Evolutionary conservation across 345 rosid species (phyloP), one percentile per base, ranked within the genome.

Genomic region (Gossypium anomalum): DNA sequence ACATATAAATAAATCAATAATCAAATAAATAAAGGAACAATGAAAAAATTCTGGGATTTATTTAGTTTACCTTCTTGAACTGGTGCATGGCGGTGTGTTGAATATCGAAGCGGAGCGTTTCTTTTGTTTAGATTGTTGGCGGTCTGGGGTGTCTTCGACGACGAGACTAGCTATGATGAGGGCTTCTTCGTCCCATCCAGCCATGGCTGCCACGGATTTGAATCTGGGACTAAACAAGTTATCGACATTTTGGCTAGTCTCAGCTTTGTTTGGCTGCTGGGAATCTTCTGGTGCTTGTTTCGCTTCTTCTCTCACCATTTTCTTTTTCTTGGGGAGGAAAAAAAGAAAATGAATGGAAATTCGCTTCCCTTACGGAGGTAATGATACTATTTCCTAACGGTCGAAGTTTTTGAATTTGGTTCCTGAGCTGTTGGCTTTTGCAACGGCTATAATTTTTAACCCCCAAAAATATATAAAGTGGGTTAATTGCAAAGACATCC

Each of bases 121-220:
- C 80, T 82, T 89, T 60, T 83, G 80, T 77, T 89, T 95, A 75
- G 77, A 76, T 22, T 77, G 80, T 17, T 77, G 80, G 44, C 86
- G 86, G 74, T 91, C 98, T 1, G 98, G 98, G 8, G 98, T 91
- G 83, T 95, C 99, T 5, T 93, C 99, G 0, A 93, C 97, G 0
- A 89, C 83, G 27, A 91, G 87, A 77, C 88, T 86, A 19, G 98
- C 97, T 4, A 88, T 49, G 2, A 94, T 68, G 45, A 95, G 87
- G 29, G 97, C 89, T 64, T 91, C 97, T 61, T 91, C 99, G 62
- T 95, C 98, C 99, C 99, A 95, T 23, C 99, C 99, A 15, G 97
- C 98, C 96, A 91, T 81, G 80, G 96, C 97, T 2, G 93, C 99
- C 81, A 81, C 85, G 0, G 94, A 91, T 83, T 83, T 95, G 84